Percentiles rank a stretch among this genome's conserved stretches.
phyloP scores from a whole-genome alignment of 176 grass and related monocot genomes.

The Themeda triandra region DNA sequence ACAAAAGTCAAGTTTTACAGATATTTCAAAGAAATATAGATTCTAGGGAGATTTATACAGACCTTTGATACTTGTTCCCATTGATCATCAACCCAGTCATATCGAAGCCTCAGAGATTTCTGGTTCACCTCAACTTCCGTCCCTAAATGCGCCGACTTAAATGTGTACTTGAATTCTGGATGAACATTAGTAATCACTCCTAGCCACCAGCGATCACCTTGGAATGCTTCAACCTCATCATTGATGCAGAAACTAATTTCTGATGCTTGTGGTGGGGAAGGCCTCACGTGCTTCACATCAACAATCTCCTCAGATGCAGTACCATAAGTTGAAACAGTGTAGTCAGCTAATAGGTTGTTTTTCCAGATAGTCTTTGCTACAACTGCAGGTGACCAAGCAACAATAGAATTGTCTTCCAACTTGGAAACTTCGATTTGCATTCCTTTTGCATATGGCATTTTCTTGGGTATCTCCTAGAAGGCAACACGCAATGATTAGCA shows the following conservation, averaged over 20 bases:
- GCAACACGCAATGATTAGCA: conserved; percentile 7
- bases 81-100: conserved; percentile 48
- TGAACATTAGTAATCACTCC: conserved; percentile 48
- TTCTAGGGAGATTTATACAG: conserved; percentile 4
- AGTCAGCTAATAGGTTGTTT: conserved; percentile 55
- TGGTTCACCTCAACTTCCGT: conserved; percentile 53
- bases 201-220: conserved; percentile 56
- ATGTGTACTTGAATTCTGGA: conserved; percentile 34
- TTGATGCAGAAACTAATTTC: conserved; percentile 38
- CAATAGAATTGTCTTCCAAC: conserved; percentile 32
- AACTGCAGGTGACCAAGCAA: conserved; percentile 62
- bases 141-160: conserved; percentile 38
- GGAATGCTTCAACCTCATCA: conserved; percentile 70
- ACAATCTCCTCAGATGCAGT: conserved; percentile 48
- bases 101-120: conserved; percentile 52
- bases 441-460: conserved; percentile 34
- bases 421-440: conserved; percentile 47
- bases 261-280: conserved; percentile 36
- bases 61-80: conserved; percentile 60
- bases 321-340: conserved; percentile 19
- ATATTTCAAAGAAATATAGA: conserved; percentile 29
- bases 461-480: conserved; percentile 33
- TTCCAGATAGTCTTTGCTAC: conserved; percentile 66
- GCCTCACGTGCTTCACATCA: conserved; percentile 58
- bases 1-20: neutral